Evolutionary conservation across 768 basidiomycete species (phyloP), one percentile per base, ranked within the genome.

Genomic region (Dendrothele bispora): DNA sequence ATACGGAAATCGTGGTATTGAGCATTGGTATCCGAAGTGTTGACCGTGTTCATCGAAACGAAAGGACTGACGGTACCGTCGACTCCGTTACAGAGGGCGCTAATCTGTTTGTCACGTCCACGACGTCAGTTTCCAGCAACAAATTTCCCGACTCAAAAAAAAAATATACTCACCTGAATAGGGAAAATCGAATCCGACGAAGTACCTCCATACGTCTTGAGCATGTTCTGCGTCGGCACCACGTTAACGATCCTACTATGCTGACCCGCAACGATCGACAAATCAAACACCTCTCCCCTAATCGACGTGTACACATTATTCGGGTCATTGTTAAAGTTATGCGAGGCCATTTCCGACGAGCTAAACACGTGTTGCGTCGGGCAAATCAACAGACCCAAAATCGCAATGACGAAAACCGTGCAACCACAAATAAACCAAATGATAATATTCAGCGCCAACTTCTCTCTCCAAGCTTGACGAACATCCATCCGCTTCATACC

Each of bases 1-100:
- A 85, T 86, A 15, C 95, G 88, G 81, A 99, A 99, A 63, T 99
- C 95, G 64, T 98, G 97, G 63, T 98, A 99, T 57, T 83, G 74
- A 1, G 87, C 74, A 58, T 94, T 88, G 15, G 69, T 60, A 52
- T 90, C 86, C 18, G 86, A 81, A 60, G 79, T 78, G 70, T 98
- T 99, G 54, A 73, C 73, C 5, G 88, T 79, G 57, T 83, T 80
- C 52, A 95, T 74, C 2, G 78, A 75, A 18, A 99, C 83, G 64
- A 86, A 99, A 0, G 89, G 91, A 48, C 83, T 91, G 58, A 99
- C 83, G 0, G 74, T 72, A 21, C 93, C 94, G 18, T 73, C 75
- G 30, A 90, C 71, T 30, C 95, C 97, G 46, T 91, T 88, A 65
- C 97, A 99, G 10, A 99, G 76, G 2, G 95, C 93, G 63, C 82